Conservation (phyloP, 1,139 yeast genomes). For the Taphrina deformans region DNA sequence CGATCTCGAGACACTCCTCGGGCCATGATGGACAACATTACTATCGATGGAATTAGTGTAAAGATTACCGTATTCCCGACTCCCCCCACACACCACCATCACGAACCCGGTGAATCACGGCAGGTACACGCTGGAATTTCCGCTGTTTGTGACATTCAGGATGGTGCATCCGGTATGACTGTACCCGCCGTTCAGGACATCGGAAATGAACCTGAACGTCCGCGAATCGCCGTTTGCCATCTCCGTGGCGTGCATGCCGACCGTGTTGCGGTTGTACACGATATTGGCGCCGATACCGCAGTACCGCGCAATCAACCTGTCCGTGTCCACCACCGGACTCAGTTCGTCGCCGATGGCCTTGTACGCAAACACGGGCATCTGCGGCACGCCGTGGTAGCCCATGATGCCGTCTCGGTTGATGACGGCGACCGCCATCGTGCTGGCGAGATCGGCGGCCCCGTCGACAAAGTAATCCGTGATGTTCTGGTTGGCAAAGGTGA, state of each 20-base stretch:
- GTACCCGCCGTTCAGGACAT: constrained; percentile 8
- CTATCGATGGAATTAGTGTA: not conserved
- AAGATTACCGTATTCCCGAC: not conserved
- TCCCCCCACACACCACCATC: too few species aligned
- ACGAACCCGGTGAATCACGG: too few species aligned
- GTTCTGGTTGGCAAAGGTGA: constrained; percentile 38
- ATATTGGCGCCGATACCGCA: constrained; percentile 42
- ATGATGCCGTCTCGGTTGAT: constrained; percentile 38
- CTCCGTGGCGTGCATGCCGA: constrained; percentile 19
- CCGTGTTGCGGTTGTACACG: constrained; percentile 39
- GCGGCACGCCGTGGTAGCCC: constrained; percentile 40
- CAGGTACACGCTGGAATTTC: constrained; percentile 13
- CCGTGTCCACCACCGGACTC: constrained; percentile 41
- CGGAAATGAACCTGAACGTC: constrained; percentile 4
- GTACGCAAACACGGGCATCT: constrained; percentile 42
- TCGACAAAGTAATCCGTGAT: constrained; percentile 40
- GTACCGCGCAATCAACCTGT: constrained; percentile 39
- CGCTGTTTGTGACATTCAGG: constrained; percentile 17
- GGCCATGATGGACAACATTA: not conserved
- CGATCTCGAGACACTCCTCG: constrained; percentile 21
- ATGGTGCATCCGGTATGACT: constrained; percentile 21
- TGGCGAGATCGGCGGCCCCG: constrained; percentile 38
- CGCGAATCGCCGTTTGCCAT: constrained; percentile 1
- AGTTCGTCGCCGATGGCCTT: constrained; percentile 43
- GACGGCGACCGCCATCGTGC: constrained; percentile 35